Conservation (phyloP, 2,329 filamentous ascomycete species). For the Fusarium haematococcum region DNA sequence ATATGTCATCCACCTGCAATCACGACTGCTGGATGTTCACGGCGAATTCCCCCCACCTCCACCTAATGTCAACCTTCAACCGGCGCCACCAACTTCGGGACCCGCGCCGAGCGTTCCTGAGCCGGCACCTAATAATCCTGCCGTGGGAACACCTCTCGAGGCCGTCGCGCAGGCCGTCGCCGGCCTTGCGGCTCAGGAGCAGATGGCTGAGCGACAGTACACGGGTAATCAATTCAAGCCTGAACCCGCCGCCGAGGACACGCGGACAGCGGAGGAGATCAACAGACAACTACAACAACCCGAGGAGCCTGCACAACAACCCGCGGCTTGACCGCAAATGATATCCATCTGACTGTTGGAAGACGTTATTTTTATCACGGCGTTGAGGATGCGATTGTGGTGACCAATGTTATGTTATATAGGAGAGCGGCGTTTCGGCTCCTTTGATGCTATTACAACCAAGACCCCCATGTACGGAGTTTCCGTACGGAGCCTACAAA, state of each 20-base stretch:
- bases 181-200: slow-evolving; percentile 56
- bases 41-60: slow-evolving; percentile 89
- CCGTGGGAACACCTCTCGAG: slow-evolving; percentile 56
- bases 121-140: slow-evolving; percentile 42
- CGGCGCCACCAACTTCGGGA: slow-evolving; percentile 39
- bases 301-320: slow-evolving; percentile 45
- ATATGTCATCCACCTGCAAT: slow-evolving; percentile 92
- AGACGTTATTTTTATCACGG: slow-evolving; percentile 27
- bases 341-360: slow-evolving; percentile 25
- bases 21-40: slow-evolving; percentile 83
- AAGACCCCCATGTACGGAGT: slow-evolving; percentile 10
- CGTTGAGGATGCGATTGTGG: slow-evolving; percentile 37
- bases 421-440: slow-evolving; percentile 43
- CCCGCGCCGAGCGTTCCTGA: slow-evolving; percentile 42
- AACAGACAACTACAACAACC: slow-evolving; percentile 65
- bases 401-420: slow-evolving; percentile 30
- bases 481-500: neutral
- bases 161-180: slow-evolving; percentile 64
- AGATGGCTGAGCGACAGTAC: slow-evolving; percentile 52
- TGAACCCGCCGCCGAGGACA: slow-evolving; percentile 56
- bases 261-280: slow-evolving; percentile 64
- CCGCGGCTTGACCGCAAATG: slow-evolving; percentile 35
- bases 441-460: slow-evolving; percentile 13
- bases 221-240: slow-evolving; percentile 51
- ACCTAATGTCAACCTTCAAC: slow-evolving; percentile 76